Conservation (phyloP, 1,284 basidiomycete genomes). For the Ustilago hordei region DNA sequence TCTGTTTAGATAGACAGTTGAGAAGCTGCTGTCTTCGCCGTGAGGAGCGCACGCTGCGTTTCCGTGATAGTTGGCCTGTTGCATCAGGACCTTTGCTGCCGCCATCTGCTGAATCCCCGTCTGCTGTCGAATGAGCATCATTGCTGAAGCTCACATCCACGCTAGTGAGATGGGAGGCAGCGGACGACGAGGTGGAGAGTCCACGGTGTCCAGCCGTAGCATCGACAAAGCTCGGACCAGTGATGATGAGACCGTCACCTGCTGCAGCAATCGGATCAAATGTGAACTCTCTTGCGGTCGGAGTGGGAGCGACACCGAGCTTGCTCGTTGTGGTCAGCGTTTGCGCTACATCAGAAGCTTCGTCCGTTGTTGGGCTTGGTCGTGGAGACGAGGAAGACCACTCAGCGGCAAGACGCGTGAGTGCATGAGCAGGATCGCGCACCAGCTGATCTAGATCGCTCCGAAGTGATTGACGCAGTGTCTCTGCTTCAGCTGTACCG, state of each 20-base stretch:
- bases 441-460: slow-evolving; percentile 36
- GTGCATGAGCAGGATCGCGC: slow-evolving; percentile 44
- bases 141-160: slow-evolving; percentile 17
- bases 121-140: neutral
- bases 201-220: slow-evolving; percentile 13
- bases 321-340: slow-evolving; percentile 35
- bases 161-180: slow-evolving; percentile 12
- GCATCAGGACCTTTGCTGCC: neutral
- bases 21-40: slow-evolving; percentile 56
- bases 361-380: slow-evolving; percentile 14
- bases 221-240: slow-evolving; percentile 45
- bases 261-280: slow-evolving; percentile 63
- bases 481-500: slow-evolving; percentile 39
- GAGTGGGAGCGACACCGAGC: slow-evolving; percentile 32
- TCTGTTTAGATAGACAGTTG: slow-evolving; percentile 52
- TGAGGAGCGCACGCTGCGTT: slow-evolving; percentile 47
- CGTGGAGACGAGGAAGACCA: slow-evolving; percentile 28
- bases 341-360: neutral
- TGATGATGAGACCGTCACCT: slow-evolving; percentile 61
- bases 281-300: slow-evolving; percentile 35
- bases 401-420: slow-evolving; percentile 34
- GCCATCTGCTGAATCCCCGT: neutral
- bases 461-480: slow-evolving; percentile 30
- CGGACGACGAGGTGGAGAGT: slow-evolving; percentile 19
- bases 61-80: slow-evolving; percentile 23